Conservation (phyloP, 768 basidiomycete species). For the Mycena haematopus region DNA sequence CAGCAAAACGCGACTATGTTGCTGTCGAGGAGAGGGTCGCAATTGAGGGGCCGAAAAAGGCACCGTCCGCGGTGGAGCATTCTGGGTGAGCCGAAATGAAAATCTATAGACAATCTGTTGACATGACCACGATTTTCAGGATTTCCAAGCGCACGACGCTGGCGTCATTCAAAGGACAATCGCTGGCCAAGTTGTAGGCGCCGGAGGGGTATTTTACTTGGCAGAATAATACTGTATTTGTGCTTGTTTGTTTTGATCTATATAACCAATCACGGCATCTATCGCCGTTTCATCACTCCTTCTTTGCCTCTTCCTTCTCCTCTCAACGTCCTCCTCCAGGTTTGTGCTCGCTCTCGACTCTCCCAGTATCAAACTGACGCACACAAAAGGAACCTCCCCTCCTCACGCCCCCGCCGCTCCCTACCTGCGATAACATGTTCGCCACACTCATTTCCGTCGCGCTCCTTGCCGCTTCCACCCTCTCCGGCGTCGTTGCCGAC, state of each 20-base stretch:
- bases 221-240: constrained; percentile 22
- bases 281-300: constrained; percentile 6
- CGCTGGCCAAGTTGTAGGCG: constrained; percentile 47
- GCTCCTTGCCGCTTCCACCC: constrained; percentile 65
- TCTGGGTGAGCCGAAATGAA: constrained; percentile 68
- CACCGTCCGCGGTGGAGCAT: constrained; percentile 69
- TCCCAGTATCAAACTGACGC: too few relatives aligned
- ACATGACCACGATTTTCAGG: constrained; percentile 50
- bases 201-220: background rate
- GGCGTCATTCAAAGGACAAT: constrained; percentile 63
- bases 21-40: constrained; percentile 63
- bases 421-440: constrained; percentile 63
- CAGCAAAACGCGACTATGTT: constrained; percentile 76
- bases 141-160: constrained; percentile 73
- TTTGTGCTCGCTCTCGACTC: background rate
- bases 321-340: constrained; percentile 35
- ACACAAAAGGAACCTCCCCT: constrained; percentile 22
- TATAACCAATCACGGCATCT: too few relatives aligned
- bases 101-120: constrained; percentile 35
- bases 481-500: constrained; percentile 57
- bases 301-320: constrained; percentile 30
- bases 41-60: constrained; percentile 61
- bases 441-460: constrained; percentile 78
- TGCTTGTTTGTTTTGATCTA: constrained; percentile 15
- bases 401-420: constrained; percentile 31